These are phyloP conservation scores for Angophora floribunda DNA, from an alignment of 345 rosid genomes.

Conservation along the genomic window DNA sequence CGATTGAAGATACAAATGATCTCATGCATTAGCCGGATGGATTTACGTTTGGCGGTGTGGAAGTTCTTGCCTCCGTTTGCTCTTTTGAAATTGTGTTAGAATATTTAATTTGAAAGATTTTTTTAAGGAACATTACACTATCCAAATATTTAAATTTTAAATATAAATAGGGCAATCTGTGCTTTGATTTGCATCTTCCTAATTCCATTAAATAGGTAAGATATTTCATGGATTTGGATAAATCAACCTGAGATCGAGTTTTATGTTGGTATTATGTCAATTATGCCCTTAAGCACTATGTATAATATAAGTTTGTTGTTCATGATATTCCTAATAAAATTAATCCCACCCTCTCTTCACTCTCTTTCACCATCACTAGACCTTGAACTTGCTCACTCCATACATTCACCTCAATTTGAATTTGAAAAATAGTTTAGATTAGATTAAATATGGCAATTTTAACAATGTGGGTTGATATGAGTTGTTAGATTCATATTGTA, in stretches of 20 bases:
- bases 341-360: too few species aligned
- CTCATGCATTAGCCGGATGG: fast-evolving
- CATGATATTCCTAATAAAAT: too few species aligned
- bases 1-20: background rate
- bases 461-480: too few species aligned
- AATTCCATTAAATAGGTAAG: background rate
- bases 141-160: background rate
- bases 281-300: too few species aligned
- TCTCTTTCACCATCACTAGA: too few species aligned
- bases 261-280: too few species aligned
- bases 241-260: background rate
- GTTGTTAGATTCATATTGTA: too few species aligned
- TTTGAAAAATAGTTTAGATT: too few species aligned
- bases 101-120: background rate
- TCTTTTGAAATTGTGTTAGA: background rate
- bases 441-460: too few species aligned
- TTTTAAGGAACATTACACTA: background rate
- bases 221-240: background rate
- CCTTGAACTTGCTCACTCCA: too few species aligned
- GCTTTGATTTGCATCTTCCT: background rate
- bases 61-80: background rate
- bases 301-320: too few species aligned
- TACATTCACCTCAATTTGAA: too few species aligned
- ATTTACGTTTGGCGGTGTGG: background rate
- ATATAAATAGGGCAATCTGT: background rate